Base-by-base conservation (phyloP, 345 rosid species). In the Isatis tinctoria region DNA sequence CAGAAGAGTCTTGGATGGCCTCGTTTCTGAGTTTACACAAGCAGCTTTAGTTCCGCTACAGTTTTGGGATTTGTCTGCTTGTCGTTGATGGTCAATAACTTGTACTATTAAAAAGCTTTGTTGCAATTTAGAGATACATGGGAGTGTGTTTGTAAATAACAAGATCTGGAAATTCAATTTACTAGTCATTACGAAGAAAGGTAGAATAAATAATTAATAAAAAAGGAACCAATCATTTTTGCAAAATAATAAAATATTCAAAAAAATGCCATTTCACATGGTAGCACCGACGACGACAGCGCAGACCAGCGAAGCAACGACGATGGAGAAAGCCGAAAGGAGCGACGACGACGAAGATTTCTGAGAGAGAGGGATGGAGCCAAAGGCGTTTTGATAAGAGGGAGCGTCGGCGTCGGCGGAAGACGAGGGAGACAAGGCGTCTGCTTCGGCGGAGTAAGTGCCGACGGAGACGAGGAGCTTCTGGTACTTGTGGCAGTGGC, bases 401-500 rank as follows among this genome's bases (percentile, higher is more conserved):
- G 97, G 98, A 27, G 87, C 87, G 37, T 83, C 60, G 24, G 84
- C 91, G 45, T 87, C 80, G 47, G 87, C 67, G 33, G 81, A 82
- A 73, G 82, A 47, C 20, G 87, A 67, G 0, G 98, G 90, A 81
- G 94, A 74, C 24, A 61, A 39, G n/a, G 88, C 85, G 13, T 85
- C 85, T 5, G 78, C 81, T 14, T 66, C 74, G 54, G 78, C 54
- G 22, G 96, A 71, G 51, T 69, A 92, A 41, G 86, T 80, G 7
- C 90, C 90, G 40, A 92, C 91, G 37, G 88, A 78, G 49, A 95
- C 62, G 24, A 81, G 72, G 14, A 95, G 85, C 85, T 88, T 92
- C 91, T 95, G 99, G 75, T 82, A 83, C 91, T 95, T 92, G 17
- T 79, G 80, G 71, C 99, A 95, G 74, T 83, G 93, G 39, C 98